phyloP scores from a whole-genome alignment of 2,329 filamentous ascomycete species.

The Blumeria hordei region DNA sequence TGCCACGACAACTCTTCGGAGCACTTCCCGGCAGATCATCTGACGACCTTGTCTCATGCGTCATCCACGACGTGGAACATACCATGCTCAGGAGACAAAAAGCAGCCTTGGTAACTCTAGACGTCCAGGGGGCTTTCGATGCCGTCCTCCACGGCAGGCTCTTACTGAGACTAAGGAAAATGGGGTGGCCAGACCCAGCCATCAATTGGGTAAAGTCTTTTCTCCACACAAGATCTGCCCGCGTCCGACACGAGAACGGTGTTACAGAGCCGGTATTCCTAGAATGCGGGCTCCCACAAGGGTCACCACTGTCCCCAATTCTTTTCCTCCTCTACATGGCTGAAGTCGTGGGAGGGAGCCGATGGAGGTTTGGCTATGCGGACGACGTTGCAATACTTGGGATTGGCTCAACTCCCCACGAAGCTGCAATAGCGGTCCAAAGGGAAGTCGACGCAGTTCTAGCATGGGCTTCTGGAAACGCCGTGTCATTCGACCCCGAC shows the following conservation, averaged over 20 bases:
- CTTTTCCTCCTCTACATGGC: neutral
- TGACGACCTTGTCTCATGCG: neutral
- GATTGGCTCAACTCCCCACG: neutral
- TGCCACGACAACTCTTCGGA: neutral
- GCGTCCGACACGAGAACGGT: neutral
- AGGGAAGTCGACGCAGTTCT: neutral
- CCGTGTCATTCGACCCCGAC: neutral
- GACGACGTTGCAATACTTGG: neutral
- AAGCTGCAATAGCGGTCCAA: neutral
- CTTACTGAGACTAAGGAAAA: neutral
- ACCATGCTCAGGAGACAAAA: neutral
- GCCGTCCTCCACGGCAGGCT: neutral
- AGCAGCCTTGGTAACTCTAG: neutral
- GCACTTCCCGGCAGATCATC: neutral
- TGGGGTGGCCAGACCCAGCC: neutral
- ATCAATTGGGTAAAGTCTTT: neutral
- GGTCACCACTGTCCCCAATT: neutral
- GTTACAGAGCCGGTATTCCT: neutral
- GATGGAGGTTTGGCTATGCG: neutral
- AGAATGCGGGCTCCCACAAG: neutral
- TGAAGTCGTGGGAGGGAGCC: neutral
- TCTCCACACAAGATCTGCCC: neutral
- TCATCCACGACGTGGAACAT: neutral
- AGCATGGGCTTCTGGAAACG: neutral
- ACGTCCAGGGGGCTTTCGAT: neutral